Percentiles rank a stretch among this genome's conserved stretches.
phyloP scores from a whole-genome alignment of 306 rosid genomes.

The Luffa acutangula region DNA sequence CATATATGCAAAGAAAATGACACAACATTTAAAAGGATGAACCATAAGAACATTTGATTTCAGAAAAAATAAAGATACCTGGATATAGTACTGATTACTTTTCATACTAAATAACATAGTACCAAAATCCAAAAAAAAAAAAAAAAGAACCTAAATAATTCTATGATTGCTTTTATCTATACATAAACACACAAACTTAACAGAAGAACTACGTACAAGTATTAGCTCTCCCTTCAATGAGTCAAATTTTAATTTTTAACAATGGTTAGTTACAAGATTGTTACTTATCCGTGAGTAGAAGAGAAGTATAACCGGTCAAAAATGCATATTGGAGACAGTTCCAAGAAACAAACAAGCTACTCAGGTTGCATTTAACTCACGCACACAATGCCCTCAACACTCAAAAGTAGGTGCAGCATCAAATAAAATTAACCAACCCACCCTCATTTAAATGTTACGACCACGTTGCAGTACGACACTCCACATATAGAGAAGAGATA shows the following conservation, averaged over 20 bases:
- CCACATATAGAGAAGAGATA: not conserved
- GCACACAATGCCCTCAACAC: too few species aligned
- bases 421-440: too few species aligned
- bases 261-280: too few species aligned
- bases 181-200: not conserved
- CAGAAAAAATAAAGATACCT: not conserved
- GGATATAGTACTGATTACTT: not conserved
- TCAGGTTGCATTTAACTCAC: too few species aligned
- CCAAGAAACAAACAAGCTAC: too few species aligned
- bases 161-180: not conserved
- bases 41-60: not conserved
- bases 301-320: too few species aligned
- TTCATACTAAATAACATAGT: not conserved
- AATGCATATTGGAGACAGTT: too few species aligned
- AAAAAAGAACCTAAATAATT: not conserved
- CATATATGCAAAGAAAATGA: slow-evolving; percentile 40
- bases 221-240: too few species aligned
- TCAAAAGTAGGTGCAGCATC: too few species aligned
- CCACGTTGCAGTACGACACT: not conserved
- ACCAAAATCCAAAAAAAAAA: not conserved
- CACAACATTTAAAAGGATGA: not conserved
- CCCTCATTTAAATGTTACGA: not conserved
- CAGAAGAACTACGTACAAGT: not conserved
- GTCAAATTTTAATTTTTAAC: too few species aligned
- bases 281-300: too few species aligned